Conservation (phyloP, 306 rosid species). For the Trifolium dubium region DNA sequence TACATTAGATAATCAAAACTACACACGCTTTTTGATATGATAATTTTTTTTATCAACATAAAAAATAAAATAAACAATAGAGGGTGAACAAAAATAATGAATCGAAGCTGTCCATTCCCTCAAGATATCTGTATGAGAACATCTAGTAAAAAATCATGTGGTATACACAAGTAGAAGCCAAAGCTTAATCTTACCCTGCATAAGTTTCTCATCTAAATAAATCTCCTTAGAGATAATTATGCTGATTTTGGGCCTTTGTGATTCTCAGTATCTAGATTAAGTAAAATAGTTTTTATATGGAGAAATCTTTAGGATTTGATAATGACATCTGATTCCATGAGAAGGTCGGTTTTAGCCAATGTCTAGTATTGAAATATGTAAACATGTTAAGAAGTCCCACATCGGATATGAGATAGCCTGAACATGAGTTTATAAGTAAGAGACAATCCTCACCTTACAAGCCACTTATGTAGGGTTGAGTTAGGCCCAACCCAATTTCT, state of each 20-base stretch:
- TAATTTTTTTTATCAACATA: not conserved
- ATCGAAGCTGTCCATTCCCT: conserved; percentile 20
- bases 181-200: not conserved
- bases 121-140: not conserved
- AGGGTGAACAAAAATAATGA: not conserved
- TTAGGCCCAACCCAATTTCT: too few relatives aligned
- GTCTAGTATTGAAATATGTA: conserved; percentile 24
- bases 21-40: not conserved
- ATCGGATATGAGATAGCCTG: too few relatives aligned
- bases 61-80: not conserved
- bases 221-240: conserved; percentile 6
- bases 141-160: conserved; percentile 4
- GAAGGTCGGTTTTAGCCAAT: not conserved
- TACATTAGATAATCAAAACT: conserved; percentile 19
- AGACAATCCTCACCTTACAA: too few relatives aligned
- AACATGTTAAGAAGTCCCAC: not conserved
- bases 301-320: conserved; percentile 29
- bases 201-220: conserved; percentile 24
- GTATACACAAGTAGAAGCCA: conserved; percentile 19
- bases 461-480: too few relatives aligned
- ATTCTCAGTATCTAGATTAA: conserved; percentile 18
- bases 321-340: conserved; percentile 27
- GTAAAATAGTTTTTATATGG: not conserved
- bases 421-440: too few relatives aligned
- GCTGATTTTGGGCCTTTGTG: conserved; percentile 31